phyloP scores from a whole-genome alignment of 2,329 filamentous ascomycete species.

The Verticillium longisporum region DNA sequence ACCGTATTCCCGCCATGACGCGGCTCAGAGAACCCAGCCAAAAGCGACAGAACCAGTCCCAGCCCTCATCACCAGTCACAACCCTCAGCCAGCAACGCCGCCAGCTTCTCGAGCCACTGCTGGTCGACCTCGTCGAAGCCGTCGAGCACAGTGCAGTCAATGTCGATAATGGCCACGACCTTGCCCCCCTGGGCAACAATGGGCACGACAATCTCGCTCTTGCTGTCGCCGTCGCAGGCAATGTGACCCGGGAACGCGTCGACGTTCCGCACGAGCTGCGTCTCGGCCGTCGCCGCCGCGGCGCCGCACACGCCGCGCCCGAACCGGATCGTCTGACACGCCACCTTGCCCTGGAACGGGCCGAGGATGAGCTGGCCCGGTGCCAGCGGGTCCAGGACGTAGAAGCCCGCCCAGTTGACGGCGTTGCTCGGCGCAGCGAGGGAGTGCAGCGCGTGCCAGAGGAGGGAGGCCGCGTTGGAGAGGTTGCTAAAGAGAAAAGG shows the following conservation, averaged over 20 bases:
- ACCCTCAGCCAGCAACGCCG: slow-evolving; percentile 46
- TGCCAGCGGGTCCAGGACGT: slow-evolving; percentile 51
- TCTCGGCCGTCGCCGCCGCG: slow-evolving; percentile 52
- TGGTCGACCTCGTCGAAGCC: slow-evolving; percentile 67
- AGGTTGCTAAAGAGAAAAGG: slow-evolving; percentile 62
- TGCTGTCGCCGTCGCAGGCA: slow-evolving; percentile 69
- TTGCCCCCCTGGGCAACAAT: slow-evolving; percentile 41
- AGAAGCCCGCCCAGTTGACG: slow-evolving; percentile 81
- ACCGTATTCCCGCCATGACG: too few species aligned
- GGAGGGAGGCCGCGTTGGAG: slow-evolving; percentile 65
- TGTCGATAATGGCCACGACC: slow-evolving; percentile 70
- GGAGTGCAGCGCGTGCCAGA: slow-evolving; percentile 76
- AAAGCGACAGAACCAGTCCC: not conserved
- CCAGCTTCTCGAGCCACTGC: slow-evolving; percentile 59
- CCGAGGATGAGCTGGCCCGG: slow-evolving; percentile 61
- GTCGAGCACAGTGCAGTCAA: slow-evolving; percentile 62
- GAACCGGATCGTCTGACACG: slow-evolving; percentile 71
- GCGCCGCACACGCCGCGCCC: slow-evolving; percentile 69
- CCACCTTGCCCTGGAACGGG: slow-evolving; percentile 74
- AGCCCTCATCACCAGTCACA: slow-evolving; percentile 56
- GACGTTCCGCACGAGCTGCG: slow-evolving; percentile 65
- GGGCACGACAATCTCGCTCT: slow-evolving; percentile 78
- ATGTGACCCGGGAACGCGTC: slow-evolving; percentile 74
- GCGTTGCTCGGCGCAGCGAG: slow-evolving; percentile 56
- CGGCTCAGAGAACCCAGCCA: too few species aligned